Percentiles rank a stretch among this genome's conserved stretches.
phyloP scores from a whole-genome alignment of 108 stramenopile genomes.

The Discostella stelligeroides region DNA sequence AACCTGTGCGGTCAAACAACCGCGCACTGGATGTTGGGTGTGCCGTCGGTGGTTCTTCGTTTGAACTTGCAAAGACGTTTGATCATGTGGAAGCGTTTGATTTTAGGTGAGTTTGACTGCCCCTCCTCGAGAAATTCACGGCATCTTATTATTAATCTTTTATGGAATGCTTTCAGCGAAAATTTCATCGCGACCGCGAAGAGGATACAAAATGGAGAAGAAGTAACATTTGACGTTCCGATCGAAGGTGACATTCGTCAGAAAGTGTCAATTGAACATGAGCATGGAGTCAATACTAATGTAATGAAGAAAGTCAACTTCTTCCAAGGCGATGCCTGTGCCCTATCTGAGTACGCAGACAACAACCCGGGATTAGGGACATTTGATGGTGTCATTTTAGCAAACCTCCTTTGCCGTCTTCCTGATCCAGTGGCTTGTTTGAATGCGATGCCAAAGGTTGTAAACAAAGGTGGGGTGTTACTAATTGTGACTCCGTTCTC shows the following conservation, averaged over 20 bases:
- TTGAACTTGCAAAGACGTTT: conserved; percentile 85
- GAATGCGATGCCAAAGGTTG: conserved; percentile 65
- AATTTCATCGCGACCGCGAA: conserved; percentile 86
- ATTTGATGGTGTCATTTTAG: conserved; percentile 93
- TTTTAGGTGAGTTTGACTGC: conserved; percentile 44
- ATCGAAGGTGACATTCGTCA: conserved; percentile 81
- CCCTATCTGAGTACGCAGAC: conserved; percentile 53
- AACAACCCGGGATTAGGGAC: conserved; percentile 54
- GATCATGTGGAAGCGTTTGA: conserved; percentile 92
- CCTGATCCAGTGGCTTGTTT: conserved; percentile 89
- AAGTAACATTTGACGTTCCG: conserved; percentile 71
- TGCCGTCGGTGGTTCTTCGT: conserved; percentile 90
- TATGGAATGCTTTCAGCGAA: conserved; percentile 35
- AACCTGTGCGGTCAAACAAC: conserved; percentile 56
- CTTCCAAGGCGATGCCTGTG: conserved; percentile 90
- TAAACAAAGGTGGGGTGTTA: conserved; percentile 89
- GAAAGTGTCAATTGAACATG: conserved; percentile 64
- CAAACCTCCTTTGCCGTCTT: conserved; percentile 90
- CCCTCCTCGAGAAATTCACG: no score
- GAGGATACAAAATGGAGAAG: conserved; percentile 62
- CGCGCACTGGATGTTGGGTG: conserved; percentile 89
- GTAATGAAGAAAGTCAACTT: conserved; percentile 75
- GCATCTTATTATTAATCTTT: no score
- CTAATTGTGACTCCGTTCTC: conserved; percentile 91
- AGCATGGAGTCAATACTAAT: conserved; percentile 55